Base-by-base conservation (phyloP, 2,329 filamentous ascomycete species). In the Fusarium metavorans region DNA sequence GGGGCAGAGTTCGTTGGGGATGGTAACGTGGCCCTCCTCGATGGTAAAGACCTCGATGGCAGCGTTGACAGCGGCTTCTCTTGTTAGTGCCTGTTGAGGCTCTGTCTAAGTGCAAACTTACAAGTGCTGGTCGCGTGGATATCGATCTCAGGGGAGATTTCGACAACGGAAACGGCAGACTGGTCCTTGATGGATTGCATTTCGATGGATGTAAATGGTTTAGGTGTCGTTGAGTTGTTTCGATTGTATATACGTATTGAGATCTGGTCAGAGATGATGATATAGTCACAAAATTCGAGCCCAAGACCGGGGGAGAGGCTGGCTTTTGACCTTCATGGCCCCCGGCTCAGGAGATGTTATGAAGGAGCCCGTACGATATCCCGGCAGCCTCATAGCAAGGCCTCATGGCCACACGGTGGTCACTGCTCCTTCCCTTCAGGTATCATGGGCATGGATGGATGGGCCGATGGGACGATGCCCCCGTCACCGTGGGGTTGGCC, bases 401-500 rank as follows among this genome's bases (percentile, higher is more conserved):
- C 68, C 57, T 78, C 69, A 76, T 79, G 72, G 74, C 66, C 77
- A 76, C 76, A 75, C 61, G 71, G 72, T 78, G 76, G 77, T 72
- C 77, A 75, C 76, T 75, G 77, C 77, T 68, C 56, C 58, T 52
- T 61, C 66, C 60, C 64, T 34, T 23, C 32, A 57, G 54, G 71
- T 72, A 70, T 77, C 73, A 74, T 74, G 70, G 68, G 43, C 76
- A 76, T 79, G 77, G 77, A 74, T 76, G 70, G 71, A 79, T 79
- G 77, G 77, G 70, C 64, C 70, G 77, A 79, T 79, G 76, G 73
- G 71, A 71, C 74, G 69, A 78, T 76, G 64, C 68, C 60, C 48
- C 63, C 66, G 39, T 76, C 68, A 75, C 70, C 75, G 70, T 78
- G 77, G 76, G 77, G 72, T 75, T 76, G 70, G 57, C 73, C 76